Evolutionary conservation across 139 green algal genomes (phyloP), one percentile per base, ranked within the genome.

Genomic region (Asterochloris sp.): DNA sequence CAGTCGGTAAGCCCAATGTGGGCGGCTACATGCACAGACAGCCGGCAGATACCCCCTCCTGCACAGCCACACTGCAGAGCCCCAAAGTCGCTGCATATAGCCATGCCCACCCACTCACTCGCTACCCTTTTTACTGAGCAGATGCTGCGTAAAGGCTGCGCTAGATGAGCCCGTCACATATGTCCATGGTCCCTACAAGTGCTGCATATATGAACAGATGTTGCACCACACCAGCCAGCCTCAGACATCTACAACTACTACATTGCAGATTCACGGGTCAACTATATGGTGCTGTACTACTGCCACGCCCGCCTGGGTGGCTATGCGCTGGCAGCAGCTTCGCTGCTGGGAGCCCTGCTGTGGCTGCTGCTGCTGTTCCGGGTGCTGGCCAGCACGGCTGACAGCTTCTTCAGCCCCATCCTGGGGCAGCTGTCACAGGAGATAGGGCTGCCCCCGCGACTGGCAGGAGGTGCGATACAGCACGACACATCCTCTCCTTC

Each of bases 361-460:
- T 78, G 87, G 68, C 71, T 91, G 61, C 68, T 84, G 2, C 69
- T 94, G 29, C 85, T 98, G 21, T 98, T 98, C 85, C 89, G 83
- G 16, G 79, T 95, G 16, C 91, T 98, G 79, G 92, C 89, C 11
- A 90, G 92, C 76, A 95, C 94, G 10, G 92, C 95, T 26, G 94
- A 97, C 81, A 83, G 94, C 27, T 97, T 95, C 85, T 97, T 98
- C 84, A 91, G 86, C 0, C 91, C 91, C 75, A 95, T 94, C 68
- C 91, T 97, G 77, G 91, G 92, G 1, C 89, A 96, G 82, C 86
- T 96, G 47, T 90, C 87, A 13, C 91, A 95, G 83, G 93, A 97
- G 38, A 86, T 95, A 38, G 94, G 94, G 27, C 90, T 98, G 86
- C 86, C 94, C 62, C 95, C 95, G 19, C 86, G 95, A 60, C 93